Evolutionary conservation across 2,329 filamentous ascomycete genomes (phyloP).

Genomic region (Aspergillus fumigatus): DNA sequence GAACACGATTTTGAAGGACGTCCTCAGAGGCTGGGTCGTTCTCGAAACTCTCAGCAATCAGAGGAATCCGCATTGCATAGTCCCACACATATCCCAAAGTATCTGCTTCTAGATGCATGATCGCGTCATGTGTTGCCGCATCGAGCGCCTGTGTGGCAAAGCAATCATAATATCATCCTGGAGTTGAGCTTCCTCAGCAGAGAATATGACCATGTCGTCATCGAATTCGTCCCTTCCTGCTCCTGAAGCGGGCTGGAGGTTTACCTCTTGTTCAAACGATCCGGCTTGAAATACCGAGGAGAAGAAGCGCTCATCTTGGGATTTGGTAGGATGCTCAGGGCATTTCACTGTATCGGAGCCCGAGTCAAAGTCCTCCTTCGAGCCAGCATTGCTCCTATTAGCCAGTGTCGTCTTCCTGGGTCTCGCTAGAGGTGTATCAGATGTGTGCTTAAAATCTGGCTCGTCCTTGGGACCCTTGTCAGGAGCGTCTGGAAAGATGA

Average conservation of each 20-base stretch:
- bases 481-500: background rate
- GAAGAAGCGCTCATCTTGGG: background rate
- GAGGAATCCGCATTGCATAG: background rate
- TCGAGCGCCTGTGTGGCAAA: slow-evolving; percentile 7
- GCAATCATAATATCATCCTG: background rate
- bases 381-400: background rate
- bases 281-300: background rate
- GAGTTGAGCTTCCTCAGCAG: background rate
- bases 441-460: background rate
- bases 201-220: background rate
- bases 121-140: slow-evolving; percentile 9
- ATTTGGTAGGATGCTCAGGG: background rate
- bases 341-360: background rate
- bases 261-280: background rate
- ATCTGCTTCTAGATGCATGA: slow-evolving; percentile 7
- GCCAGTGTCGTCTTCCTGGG: background rate
- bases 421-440: background rate
- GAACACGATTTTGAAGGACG: background rate
- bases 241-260: background rate
- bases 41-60: background rate
- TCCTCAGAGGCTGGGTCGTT: background rate
- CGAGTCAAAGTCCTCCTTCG: background rate
- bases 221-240: background rate
- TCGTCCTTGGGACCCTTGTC: background rate
- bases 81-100: background rate